Conservation (phyloP, 768 basidiomycete genomes). For the Panaeolus papilionaceus region DNA sequence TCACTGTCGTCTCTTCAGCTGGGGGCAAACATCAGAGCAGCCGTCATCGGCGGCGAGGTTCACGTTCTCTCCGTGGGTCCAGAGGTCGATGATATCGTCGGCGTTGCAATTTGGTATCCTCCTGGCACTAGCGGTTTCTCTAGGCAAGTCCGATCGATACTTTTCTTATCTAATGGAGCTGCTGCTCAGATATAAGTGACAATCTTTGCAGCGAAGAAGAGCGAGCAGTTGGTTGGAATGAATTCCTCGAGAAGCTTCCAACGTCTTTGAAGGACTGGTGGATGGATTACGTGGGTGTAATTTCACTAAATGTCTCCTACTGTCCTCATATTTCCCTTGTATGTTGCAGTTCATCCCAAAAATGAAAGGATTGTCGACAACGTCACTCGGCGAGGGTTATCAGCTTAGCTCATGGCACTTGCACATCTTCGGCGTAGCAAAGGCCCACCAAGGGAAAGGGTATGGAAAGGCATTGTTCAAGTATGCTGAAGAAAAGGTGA, state of each 20-base stretch:
- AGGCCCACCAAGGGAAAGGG: constrained; percentile 37
- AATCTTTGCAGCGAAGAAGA: constrained; percentile 29
- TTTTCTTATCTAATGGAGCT: too few species aligned
- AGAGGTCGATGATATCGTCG: constrained; percentile 24
- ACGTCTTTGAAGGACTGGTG: constrained; percentile 35
- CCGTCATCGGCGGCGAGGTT: constrained; percentile 27
- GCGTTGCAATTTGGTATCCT: constrained; percentile 28
- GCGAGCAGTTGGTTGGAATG: constrained; percentile 34
- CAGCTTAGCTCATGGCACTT: constrained; percentile 34
- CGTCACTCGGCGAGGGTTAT: constrained; percentile 29
- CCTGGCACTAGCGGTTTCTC: constrained; percentile 24
- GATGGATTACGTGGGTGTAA: constrained; percentile 31
- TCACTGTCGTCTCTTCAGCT: constrained; percentile 24
- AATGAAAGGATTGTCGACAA: constrained; percentile 23
- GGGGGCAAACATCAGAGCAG: constrained; percentile 22
- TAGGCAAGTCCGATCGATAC: constrained; percentile 16
- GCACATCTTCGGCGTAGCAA: constrained; percentile 36
- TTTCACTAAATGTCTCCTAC: not conserved
- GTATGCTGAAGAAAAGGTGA: constrained; percentile 32
- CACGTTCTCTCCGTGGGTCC: constrained; percentile 23
- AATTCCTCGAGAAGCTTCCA: constrained; percentile 30
- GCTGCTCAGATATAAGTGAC: not conserved
- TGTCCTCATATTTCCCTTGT: not conserved
- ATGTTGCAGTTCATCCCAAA: constrained; percentile 31
- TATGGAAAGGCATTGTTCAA: constrained; percentile 34